These are phyloP conservation scores for Candida buenavistaensis DNA, from an alignment of 1,139 yeast species.

Conservation along the genomic window DNA sequence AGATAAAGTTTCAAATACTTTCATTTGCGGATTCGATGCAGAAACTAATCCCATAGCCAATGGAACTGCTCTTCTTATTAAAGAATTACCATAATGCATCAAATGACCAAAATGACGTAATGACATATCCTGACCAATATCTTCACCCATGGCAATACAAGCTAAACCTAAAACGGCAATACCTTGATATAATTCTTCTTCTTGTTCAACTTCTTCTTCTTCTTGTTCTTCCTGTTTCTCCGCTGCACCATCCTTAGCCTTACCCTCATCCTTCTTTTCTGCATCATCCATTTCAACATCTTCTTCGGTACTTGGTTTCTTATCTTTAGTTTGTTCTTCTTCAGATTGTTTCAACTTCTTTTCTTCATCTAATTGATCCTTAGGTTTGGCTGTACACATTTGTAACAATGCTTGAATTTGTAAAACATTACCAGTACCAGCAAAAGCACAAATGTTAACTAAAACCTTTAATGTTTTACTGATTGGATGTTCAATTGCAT, in stretches of 20 bases:
- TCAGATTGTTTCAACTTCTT: slow-evolving; percentile 39
- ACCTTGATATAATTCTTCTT: slow-evolving; percentile 74
- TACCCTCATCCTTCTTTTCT: slow-evolving; percentile 10
- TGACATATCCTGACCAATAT: slow-evolving; percentile 96
- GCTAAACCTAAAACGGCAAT: slow-evolving; percentile 96
- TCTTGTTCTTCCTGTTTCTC: slow-evolving; percentile 22
- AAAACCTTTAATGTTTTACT: slow-evolving; percentile 86
- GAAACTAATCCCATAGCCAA: slow-evolving; percentile 96
- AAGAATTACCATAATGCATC: slow-evolving; percentile 96
- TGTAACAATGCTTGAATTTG: slow-evolving; percentile 90
- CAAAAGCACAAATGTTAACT: slow-evolving; percentile 91
- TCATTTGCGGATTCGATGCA: slow-evolving; percentile 94
- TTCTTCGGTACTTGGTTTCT: slow-evolving; percentile 18
- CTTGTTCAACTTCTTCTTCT: slow-evolving; percentile 37
- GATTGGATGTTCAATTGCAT: slow-evolving; percentile 94
- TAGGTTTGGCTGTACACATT: slow-evolving; percentile 71
- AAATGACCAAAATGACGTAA: slow-evolving; percentile 95
- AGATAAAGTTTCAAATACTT: slow-evolving; percentile 93
- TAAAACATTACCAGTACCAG: slow-evolving; percentile 97
- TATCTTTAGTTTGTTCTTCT: slow-evolving; percentile 29
- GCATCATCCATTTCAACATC: slow-evolving; percentile 24
- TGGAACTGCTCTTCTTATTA: slow-evolving; percentile 93
- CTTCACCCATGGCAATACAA: slow-evolving; percentile 95
- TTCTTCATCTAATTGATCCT: slow-evolving; percentile 33
- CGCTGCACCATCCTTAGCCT: slow-evolving; percentile 16